These are phyloP conservation scores for Cryptosporidium andersoni DNA, from an alignment of 169 alveolate genomes.

Conservation along the genomic window DNA sequence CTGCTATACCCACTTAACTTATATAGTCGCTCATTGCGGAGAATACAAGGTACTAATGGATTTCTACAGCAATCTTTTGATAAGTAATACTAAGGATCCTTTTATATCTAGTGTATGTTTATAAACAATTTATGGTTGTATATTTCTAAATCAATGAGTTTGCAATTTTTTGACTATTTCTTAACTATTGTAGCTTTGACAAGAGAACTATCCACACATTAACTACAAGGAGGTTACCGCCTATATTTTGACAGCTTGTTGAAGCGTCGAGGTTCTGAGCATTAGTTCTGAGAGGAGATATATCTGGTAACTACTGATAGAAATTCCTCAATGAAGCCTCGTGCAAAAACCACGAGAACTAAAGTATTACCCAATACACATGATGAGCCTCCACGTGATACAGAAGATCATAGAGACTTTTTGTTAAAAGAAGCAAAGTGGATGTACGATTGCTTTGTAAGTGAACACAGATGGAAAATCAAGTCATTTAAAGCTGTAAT, in stretches of 20 bases:
- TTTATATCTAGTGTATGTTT: too few relatives aligned
- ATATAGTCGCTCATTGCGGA: background rate
- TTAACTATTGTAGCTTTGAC: too few relatives aligned
- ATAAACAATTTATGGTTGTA: too few relatives aligned
- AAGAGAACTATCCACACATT: too few relatives aligned
- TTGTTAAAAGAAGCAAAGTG: constrained; percentile 50
- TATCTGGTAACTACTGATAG: too few relatives aligned
- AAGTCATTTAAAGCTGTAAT: constrained; percentile 52
- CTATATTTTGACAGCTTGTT: too few relatives aligned
- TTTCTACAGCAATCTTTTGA: too few relatives aligned
- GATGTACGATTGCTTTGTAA: constrained; percentile 56
- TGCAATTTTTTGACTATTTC: too few relatives aligned
- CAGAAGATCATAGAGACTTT: constrained; percentile 66
- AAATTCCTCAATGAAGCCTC: constrained; percentile 2
- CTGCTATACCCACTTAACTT: background rate
- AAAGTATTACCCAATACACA: background rate
- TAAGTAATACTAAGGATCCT: too few relatives aligned
- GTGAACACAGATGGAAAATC: constrained; percentile 62
- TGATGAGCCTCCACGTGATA: constrained; percentile 50
- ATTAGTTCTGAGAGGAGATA: background rate
- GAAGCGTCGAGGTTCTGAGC: background rate
- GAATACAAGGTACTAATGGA: background rate
- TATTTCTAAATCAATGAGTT: too few relatives aligned
- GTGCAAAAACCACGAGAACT: constrained; percentile 15
- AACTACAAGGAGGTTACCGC: too few relatives aligned